Evolutionary conservation across 495 filamentous ascomycete species (phyloP).

Genomic region (Daldinia concentrica): DNA sequence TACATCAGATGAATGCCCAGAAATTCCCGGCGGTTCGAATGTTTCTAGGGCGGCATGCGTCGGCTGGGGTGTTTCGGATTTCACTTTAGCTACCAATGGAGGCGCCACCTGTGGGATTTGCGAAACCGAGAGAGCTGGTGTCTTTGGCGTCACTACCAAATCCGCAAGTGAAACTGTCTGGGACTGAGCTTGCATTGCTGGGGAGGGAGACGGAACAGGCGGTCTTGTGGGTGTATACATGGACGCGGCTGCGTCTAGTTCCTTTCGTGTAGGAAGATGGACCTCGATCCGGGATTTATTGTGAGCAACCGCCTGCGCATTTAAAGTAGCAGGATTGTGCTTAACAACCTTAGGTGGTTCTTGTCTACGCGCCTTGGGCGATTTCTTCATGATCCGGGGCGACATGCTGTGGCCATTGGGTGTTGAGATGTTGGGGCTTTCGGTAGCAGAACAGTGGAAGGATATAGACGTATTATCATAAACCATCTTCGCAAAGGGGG

Average conservation of each 20-base stretch:
- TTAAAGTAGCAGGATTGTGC: constrained; percentile 39
- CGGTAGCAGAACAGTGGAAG: constrained; percentile 49
- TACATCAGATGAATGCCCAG: constrained; percentile 4
- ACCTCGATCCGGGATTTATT: constrained; percentile 47
- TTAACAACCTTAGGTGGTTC: constrained; percentile 40
- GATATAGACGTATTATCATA: constrained; percentile 51
- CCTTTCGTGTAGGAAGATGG: constrained; percentile 42
- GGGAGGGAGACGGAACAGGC: constrained; percentile 14
- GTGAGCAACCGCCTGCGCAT: constrained; percentile 40
- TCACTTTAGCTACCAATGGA: constrained; percentile 6
- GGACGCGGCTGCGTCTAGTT: constrained; percentile 34
- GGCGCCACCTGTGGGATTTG: constrained; percentile 23
- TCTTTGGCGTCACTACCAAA: constrained; percentile 41
- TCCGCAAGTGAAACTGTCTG: constrained; percentile 46
- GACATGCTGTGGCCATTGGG: constrained; percentile 34
- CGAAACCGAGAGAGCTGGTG: constrained; percentile 19
- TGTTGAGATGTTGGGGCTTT: constrained; percentile 32
- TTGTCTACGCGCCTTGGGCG: constrained; percentile 39
- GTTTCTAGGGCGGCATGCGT: constrained; percentile 14
- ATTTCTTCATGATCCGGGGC: constrained; percentile 31
- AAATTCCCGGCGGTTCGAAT: constrained; percentile 12
- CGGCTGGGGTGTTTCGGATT: constrained; percentile 25
- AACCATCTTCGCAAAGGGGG: constrained; percentile 57
- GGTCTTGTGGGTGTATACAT: constrained; percentile 25
- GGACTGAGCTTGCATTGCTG: constrained; percentile 33